phyloP scores from a whole-genome alignment of 169 alveolate genomes.

The Cryptosporidium tyzzeri region DNA sequence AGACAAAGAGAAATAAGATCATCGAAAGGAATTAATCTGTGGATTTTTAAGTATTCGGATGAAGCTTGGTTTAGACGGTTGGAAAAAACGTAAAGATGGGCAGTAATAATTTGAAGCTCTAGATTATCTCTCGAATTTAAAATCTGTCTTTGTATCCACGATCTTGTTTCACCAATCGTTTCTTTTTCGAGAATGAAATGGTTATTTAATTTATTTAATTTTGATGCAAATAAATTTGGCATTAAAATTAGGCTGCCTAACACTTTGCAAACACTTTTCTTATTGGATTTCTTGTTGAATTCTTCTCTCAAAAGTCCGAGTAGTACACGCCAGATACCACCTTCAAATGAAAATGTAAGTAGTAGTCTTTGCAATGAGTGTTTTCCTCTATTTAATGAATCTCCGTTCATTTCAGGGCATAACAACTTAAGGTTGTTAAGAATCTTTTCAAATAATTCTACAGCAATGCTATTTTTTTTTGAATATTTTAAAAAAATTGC shows the following conservation, averaged over 20 bases:
- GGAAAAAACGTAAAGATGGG: conserved; percentile 61
- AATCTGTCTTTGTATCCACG: conserved; percentile 72
- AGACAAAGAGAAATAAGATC: conserved; percentile 54
- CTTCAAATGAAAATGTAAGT: conserved; percentile 51
- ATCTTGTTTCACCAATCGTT: conserved; percentile 66
- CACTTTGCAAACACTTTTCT: conserved; percentile 31
- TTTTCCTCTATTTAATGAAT: conserved; percentile 14
- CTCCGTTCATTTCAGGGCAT: conserved; percentile 48
- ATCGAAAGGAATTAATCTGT: conserved; percentile 36
- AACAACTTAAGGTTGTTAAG: conserved; percentile 17
- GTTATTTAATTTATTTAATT: not conserved
- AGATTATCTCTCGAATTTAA: conserved; percentile 16
- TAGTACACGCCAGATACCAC: conserved; percentile 69
- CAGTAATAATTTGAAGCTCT: conserved; percentile 42
- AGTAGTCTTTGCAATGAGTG: conserved; percentile 27
- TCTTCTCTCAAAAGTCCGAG: conserved; percentile 59
- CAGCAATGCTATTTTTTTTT: conserved; percentile 40
- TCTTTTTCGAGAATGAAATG: conserved; percentile 49
- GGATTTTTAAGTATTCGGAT: conserved; percentile 50
- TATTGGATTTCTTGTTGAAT: conserved; percentile 31
- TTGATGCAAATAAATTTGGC: conserved; percentile 37
- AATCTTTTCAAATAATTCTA: conserved; percentile 56
- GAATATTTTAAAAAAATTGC: conserved; percentile 42
- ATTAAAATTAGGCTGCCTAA: conserved; percentile 30
- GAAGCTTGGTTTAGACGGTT: conserved; percentile 54